Evolutionary conservation across 169 alveolate genomes (phyloP), one percentile per base, ranked within the genome.

Genomic region (Besnoitia besnoiti): DNA sequence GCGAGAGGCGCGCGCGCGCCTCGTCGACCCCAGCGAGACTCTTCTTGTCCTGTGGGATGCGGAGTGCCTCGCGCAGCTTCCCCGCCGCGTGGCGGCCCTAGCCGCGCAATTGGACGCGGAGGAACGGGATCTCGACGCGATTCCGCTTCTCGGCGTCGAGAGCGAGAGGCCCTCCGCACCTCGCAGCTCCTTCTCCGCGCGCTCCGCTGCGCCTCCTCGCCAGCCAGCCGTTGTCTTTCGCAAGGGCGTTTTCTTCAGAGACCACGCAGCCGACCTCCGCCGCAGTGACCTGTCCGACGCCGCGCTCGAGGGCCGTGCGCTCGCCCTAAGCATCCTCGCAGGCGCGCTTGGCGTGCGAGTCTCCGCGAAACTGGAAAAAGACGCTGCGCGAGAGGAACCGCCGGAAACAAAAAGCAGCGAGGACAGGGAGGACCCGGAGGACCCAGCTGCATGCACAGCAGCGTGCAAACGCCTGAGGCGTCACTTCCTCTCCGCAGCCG

Each of bases 241-340:
- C 2, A 77, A 44, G 37, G 87, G 87, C 40, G 87, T 77, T 35
- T 77, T 77, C n/a, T 42, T 39, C 59, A 14, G 62, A 30, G 87
- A 77, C 44, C 73, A 21, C 8, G 27, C 16, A 55, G 61, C 61
- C 10, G 21, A 50, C 21, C 61, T 24, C 61, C 33, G 73, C 7
- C n/a, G n/a, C n/a, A n/a, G n/a, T n/a, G n/a, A n/a, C n/a, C n/a
- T n/a, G n/a, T n/a, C n/a, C n/a, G n/a, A n/a, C n/a, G n/a, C n/a
- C 3, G 73, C 30, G 7, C 33, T 55, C 73, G n/a, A 27, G 7
- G 73, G 73, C 27, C 87, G 87, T n/a, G 0, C 61, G 24, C 40
- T 40, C 50, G 87, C 87, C 10, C 59, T 77, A 33, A 77, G 87
- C 37, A 77, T 77, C 87, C 19, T 77, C 8, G 87, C 87, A 8